Conservation (phyloP, 129 eudicot species). For the Tanacetum coccineum region DNA sequence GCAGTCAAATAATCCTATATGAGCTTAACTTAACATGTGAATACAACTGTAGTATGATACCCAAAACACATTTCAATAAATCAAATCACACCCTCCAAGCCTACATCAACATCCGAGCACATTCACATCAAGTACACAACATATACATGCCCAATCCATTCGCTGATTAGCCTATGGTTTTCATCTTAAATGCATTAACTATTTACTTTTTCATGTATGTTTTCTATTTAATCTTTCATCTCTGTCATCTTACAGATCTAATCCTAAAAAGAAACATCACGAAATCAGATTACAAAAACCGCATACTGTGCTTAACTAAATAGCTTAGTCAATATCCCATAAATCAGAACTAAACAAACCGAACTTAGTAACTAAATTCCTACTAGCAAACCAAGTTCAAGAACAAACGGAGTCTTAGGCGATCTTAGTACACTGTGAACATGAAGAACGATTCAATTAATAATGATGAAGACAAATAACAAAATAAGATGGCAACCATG, state of each 20-base stretch:
- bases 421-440: no score
- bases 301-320: no score
- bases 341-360: not conserved
- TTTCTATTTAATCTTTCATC: no score
- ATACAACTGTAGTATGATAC: not conserved
- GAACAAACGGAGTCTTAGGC: no score
- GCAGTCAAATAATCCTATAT: no score
- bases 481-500: no score
- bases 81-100: not conserved
- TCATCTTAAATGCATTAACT: no score
- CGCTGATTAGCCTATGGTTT: no score
- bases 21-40: not conserved
- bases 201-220: no score
- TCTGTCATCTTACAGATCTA: not conserved
- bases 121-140: not conserved
- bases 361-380: no score
- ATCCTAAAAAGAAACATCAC: not conserved
- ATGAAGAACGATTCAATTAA: not conserved
- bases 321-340: not conserved
- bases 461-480: no score
- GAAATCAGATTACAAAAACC: not conserved
- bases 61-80: not conserved
- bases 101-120: not conserved
- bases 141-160: not conserved
- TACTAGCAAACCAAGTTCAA: no score